Evolutionary conservation across 495 filamentous ascomycete genomes (phyloP), one percentile per base, ranked within the genome.

Genomic region (Penicillium silybi): DNA sequence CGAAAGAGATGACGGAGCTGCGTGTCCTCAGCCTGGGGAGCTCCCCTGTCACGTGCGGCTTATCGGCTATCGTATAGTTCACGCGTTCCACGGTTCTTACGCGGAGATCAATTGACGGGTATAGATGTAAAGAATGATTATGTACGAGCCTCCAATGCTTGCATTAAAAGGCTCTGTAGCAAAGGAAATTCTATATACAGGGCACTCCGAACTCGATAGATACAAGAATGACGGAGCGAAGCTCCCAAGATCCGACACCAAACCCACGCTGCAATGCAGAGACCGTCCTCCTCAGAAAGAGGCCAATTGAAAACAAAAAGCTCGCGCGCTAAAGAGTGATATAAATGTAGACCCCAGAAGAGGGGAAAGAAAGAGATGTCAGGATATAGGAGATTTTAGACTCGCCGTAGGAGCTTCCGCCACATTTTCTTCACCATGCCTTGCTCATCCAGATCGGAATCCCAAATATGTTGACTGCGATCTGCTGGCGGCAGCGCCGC

Each of bases 351-450:
- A 27, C 40, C 37, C 37, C 32, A 17, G 25, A 35, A 7, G 19
- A 22, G 2, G 38, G 42, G 17, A 32, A 43, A 32, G 43, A 27
- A 44, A 52, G 16, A 35, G 22, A 52, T 23, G 13, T 45, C 29
- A 46, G 44, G 23, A 15, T 26, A 37, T 48, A 39, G 39, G 2
- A 50, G 17, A 18, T 57, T 50, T 55, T 73, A 78, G 56, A 51
- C 61, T 16, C 60, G 64, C 23, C 58, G 61, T 20, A 70, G 66
- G 20, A 74, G 44, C 53, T 64, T 77, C 44, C 70, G 76, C 82
- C 80, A 84, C 55, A 85, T 69, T 56, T 76, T 80, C 63, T 68
- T 80, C 41, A 84, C 64, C 32, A 74, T 62, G n/a, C 71, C 68
- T 44, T 63, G 61, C 22, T 76, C 74, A 44, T 75, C 70, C 17